These are phyloP conservation scores for Chrysoporthe cubensis DNA, from an alignment of 2,329 filamentous ascomycete species.

Conservation along the genomic window DNA sequence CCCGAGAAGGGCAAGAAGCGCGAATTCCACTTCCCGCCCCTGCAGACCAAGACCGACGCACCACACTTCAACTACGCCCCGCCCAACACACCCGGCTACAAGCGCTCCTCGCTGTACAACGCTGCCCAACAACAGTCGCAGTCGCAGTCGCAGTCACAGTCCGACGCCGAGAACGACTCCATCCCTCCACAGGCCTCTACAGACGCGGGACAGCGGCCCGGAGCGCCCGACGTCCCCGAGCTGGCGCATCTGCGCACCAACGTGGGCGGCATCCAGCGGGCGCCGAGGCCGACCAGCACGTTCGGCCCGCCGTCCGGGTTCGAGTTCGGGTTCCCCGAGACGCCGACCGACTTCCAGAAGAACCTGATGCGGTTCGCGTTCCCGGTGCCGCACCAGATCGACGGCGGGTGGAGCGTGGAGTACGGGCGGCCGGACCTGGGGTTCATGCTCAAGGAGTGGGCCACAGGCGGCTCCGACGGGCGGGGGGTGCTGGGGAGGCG, in stretches of 20 bases:
- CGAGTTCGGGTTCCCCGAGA: constrained; percentile 80
- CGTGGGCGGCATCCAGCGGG: constrained; percentile 33
- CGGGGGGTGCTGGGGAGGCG: constrained; percentile 74
- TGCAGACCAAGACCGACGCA: constrained; percentile 50
- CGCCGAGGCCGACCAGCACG: constrained; percentile 57
- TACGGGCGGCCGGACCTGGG: constrained; percentile 89
- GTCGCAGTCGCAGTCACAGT: constrained; percentile 26
- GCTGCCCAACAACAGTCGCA: constrained; percentile 26
- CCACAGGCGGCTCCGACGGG: constrained; percentile 68
- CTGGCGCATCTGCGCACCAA: constrained; percentile 61
- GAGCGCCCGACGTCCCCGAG: constrained; percentile 49
- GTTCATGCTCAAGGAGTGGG: constrained; percentile 83
- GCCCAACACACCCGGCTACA: constrained; percentile 46
- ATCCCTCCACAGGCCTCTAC: constrained; percentile 22
- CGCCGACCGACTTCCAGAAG: constrained; percentile 87
- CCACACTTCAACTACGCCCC: constrained; percentile 64
- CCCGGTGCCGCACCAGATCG: constrained; percentile 67
- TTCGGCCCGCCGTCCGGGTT: constrained; percentile 67
- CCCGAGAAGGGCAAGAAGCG: constrained; percentile 41
- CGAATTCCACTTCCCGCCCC: constrained; percentile 63
- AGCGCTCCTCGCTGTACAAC: constrained; percentile 33
- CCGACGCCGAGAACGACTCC: constrained; percentile 12
- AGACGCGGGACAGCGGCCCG: not conserved
- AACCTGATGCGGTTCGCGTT: constrained; percentile 90
- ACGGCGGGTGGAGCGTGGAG: constrained; percentile 87